Base-by-base conservation (phyloP, 176 grass and related monocot species). In the Carex parvula region DNA sequence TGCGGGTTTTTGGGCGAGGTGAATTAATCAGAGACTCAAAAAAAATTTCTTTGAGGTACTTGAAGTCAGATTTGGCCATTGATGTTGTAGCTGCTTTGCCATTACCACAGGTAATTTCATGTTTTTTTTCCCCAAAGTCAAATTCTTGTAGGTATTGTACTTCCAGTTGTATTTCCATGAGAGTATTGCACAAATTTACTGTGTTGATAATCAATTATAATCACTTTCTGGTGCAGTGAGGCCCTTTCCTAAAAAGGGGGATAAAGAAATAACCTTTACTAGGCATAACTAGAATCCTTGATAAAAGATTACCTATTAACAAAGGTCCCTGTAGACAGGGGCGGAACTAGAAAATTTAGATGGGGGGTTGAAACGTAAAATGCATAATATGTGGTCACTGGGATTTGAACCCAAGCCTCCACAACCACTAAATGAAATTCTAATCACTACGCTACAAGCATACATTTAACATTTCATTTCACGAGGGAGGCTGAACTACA, bases 71-170 rank as follows among this genome's bases (percentile, higher is more conserved):
- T 81, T 99, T 95, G 30, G 70, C 60, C 16, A 63, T 99, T 79
- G 93, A 99, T 85, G 65, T 90, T 14, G 91, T 64, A 42, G 93
- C 93, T 81, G 91, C 93, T 79, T 93, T 99, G 83, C 96, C 96
- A 87, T 85, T 99, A 70, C 96, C 96, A 39, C 96, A 99, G 91
- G 96, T 99, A 97, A 87, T 50, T 69, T 76, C 41, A 35, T 16
- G 4, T 50, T 70, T 58, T 87, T 85, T 16, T 1, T 37, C 83
- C 53, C 72, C 42, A 24, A 77, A 17, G 52, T 13, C 48, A 32
- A 33, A 77, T 54, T 77, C 73, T 77, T 30, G 60, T 77, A 56
- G 14, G 21, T 9, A 53, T 11, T 10, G 15, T 15, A 77, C 30
- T 55, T 77, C 46, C 73, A 72, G 22, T 32, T 55, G 5, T 76